Base-by-base conservation (phyloP, 352 stramenopile species). In the Globisporangium abappressorium region DNA sequence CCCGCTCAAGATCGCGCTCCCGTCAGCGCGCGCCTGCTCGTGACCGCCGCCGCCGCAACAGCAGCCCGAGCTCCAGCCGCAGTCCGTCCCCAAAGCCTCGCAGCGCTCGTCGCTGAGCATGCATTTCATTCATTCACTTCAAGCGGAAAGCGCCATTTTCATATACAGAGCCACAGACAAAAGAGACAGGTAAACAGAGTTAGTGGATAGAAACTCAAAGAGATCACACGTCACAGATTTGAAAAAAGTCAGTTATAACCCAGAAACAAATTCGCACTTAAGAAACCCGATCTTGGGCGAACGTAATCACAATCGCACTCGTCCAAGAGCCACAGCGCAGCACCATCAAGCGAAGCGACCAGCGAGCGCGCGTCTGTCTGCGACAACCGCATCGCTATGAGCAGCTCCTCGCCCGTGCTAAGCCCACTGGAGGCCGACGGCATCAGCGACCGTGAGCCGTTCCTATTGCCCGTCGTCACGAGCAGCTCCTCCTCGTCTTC, bases 21-120 rank as follows among this genome's bases (percentile, higher is more conserved):
- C 70, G 57, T 15, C 71, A 66, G 24, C 63, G 72, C 26, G 71
- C 73, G 28, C 66, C 28, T 70, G 57, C 14, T 69, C 61, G 56
- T 7, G 54, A 18, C 12, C 65, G 57, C 64, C 73, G 61, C 57
- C 75, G 58, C 58, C 73, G 60, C 57, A 66, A 20, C 57, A 73
- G 59, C 63, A 78, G 67, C 56, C 54, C 55, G 2, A 79, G 72
- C 61, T 66, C 64, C 8, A 84, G 74, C 30, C 74, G 63, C 58
- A 75, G 71, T 62, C 36, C 74, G 65, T 58, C 62, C 30, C 41
- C 71, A 41, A 57, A 64, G 64, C 41, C 38, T 30, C 66, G 61
- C 30, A 34, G 64, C 47, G 30, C 51, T 12, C 54, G 62, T 41
- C 73, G 70, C 62, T 51, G 36, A 47, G 38, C 24, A 62, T 14